phyloP scores from a whole-genome alignment of 2,329 filamentous ascomycete species.

The Trichoderma breve region DNA sequence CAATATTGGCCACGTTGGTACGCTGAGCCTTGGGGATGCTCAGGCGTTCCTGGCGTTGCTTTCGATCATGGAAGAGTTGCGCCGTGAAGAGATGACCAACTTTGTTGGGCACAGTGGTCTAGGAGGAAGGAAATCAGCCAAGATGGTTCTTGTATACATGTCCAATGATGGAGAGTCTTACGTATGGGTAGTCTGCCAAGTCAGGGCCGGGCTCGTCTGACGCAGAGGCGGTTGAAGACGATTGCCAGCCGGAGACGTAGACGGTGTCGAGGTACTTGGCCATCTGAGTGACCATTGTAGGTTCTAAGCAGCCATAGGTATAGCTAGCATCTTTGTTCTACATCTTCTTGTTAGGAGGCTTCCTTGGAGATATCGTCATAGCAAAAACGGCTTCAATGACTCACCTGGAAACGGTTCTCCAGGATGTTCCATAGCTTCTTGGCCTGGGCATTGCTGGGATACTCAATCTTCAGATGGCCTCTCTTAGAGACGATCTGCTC shows the following conservation, averaged over 20 bases:
- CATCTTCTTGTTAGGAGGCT: constrained; percentile 2
- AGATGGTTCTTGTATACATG: background rate
- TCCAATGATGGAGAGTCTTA: constrained; percentile 42
- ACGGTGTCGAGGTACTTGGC: constrained; percentile 98
- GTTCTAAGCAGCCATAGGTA: constrained; percentile 96
- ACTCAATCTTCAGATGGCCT: constrained; percentile 85
- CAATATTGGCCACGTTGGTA: constrained; percentile 70
- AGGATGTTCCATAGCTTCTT: constrained; percentile 96
- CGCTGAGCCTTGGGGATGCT: constrained; percentile 72
- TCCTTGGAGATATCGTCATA: background rate
- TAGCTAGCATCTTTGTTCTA: constrained; percentile 83
- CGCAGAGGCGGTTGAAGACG: constrained; percentile 89
- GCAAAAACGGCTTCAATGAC: constrained; percentile 23
- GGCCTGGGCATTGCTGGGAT: constrained; percentile 81
- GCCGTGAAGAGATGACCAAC: constrained; percentile 97
- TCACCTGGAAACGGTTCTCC: constrained; percentile 80
- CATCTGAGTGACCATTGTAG: constrained; percentile 99
- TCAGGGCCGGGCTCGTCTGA: constrained; percentile 96
- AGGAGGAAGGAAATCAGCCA: background rate
- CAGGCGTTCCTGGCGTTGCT: constrained; percentile 93
- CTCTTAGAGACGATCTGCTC: constrained; percentile 97
- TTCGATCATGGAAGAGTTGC: constrained; percentile 98
- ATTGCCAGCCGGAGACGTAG: constrained; percentile 99
- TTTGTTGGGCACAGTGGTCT: constrained; percentile 98
- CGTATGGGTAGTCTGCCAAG: constrained; percentile 95